Evolutionary conservation across 1,139 yeast species (phyloP), one percentile per base, ranked within the genome.

Genomic region (Kazachstania sp.): DNA sequence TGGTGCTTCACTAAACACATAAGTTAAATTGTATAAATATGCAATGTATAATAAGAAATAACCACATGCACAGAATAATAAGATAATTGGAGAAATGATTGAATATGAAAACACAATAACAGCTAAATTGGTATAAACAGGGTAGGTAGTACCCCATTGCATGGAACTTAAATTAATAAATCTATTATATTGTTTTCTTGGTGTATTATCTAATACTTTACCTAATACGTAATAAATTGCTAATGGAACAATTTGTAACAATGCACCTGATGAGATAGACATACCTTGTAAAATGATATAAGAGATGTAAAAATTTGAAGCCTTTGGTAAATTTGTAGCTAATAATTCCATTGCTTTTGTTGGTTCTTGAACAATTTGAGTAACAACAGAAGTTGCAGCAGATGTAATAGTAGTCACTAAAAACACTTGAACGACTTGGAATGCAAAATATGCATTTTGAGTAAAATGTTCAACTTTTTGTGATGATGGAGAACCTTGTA

Each of bases 121-220:
- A 2, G 86, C 85, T 72, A 90, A 77, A 64, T 83, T 81, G 43
- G 95, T 82, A 69, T 83, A 87, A 8, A 80, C 72, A 5, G 97
- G 97, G 75, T 85, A 90, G 2, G 81, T 72, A 1, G 95, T 85
- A 51, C 98, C 98, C 95, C 95, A 92, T 18, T 78, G 73, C 58
- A 83, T 74, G 2, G 78, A 62, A 11, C 82, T 78, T 54, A 92
- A 70, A 2, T 73, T 73, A 53, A 77, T 73, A 67, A 77, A 83
- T 60, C 97, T 77, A 42, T 63, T 71, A 85, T 86, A 88, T 69
- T 84, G 85, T 75, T 87, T 87, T 61, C 97, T 75, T 42, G 95
- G 88, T 3, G 97, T 87, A 43, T 69, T 71, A 61, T 92, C 97
- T 45, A 90, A 71, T 13, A 86, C 18, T 32, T 67, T 61, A 16